phyloP scores from a whole-genome alignment of 2,329 filamentous ascomycete genomes.

The Calonectria honghensis region DNA sequence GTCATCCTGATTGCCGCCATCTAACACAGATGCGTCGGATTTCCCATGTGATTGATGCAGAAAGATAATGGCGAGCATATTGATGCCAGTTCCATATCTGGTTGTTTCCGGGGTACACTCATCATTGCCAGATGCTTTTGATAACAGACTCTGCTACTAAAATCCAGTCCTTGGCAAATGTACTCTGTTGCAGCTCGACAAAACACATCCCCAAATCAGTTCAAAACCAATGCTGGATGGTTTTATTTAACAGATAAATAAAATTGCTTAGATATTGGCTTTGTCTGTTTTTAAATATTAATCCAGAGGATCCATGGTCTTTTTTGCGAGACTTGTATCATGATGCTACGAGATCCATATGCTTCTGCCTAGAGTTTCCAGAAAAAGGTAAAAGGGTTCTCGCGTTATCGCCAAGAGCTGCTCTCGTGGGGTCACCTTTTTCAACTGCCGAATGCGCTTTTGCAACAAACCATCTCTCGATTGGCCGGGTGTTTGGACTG shows the following conservation, averaged over 20 bases:
- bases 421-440: neutral
- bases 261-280: neutral
- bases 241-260: neutral
- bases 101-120: neutral
- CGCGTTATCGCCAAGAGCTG: neutral
- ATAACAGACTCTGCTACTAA: neutral
- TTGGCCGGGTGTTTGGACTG: neutral
- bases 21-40: neutral
- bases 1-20: neutral
- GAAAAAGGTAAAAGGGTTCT: neutral
- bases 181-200: neutral
- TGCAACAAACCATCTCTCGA: neutral
- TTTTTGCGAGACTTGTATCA: neutral
- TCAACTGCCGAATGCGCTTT: conserved; percentile 2
- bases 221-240: neutral
- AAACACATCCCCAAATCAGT: neutral
- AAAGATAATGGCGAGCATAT: neutral
- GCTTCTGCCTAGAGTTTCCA: neutral
- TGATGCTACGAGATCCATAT: neutral
- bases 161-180: neutral
- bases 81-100: neutral
- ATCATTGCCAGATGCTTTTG: neutral
- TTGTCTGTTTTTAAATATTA: neutral
- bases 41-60: neutral
- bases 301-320: neutral